A percentile compares a stretch with the other conserved stretches of the same genome.
Evolutionary conservation across 1,284 basidiomycete species (phyloP).

Genomic region (Ustilago nuda): DNA sequence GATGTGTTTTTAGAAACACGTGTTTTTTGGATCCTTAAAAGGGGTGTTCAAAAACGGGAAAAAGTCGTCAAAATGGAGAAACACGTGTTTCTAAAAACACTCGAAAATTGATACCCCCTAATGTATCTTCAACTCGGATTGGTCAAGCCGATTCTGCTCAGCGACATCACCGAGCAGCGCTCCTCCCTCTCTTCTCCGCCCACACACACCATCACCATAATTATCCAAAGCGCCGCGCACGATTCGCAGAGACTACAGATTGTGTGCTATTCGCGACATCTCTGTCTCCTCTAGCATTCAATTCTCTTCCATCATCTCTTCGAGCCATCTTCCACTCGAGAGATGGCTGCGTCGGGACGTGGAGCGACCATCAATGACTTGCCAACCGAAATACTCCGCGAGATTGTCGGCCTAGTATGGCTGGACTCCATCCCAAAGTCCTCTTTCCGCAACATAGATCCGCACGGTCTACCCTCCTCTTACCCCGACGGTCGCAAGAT

Average conservation of each 20-base stretch:
- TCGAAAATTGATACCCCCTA: no score
- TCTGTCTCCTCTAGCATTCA: background rate
- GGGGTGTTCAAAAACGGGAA: no score
- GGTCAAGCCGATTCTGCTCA: background rate
- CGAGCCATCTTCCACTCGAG: constrained; percentile 18
- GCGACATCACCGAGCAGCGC: background rate
- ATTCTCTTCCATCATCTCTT: background rate
- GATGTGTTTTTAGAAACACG: no score
- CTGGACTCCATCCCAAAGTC: constrained; percentile 62
- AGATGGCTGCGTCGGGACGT: constrained; percentile 39
- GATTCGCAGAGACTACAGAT: background rate
- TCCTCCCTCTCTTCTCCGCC: background rate
- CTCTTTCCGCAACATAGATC: constrained; percentile 63
- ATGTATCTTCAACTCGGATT: background rate
- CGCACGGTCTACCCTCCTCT: constrained; percentile 62
- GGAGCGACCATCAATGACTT: constrained; percentile 48
- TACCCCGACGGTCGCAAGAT: constrained; percentile 60
- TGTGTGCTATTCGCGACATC: background rate
- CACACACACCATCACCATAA: background rate
- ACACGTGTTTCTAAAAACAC: no score
- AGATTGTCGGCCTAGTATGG: constrained; percentile 60
- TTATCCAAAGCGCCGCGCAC: background rate
- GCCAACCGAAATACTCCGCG: constrained; percentile 60
- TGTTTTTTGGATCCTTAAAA: no score
- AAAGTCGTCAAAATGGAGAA: no score